Conservation (phyloP, 2,329 filamentous ascomycete genomes). For the Trichoderma semiorbis region DNA sequence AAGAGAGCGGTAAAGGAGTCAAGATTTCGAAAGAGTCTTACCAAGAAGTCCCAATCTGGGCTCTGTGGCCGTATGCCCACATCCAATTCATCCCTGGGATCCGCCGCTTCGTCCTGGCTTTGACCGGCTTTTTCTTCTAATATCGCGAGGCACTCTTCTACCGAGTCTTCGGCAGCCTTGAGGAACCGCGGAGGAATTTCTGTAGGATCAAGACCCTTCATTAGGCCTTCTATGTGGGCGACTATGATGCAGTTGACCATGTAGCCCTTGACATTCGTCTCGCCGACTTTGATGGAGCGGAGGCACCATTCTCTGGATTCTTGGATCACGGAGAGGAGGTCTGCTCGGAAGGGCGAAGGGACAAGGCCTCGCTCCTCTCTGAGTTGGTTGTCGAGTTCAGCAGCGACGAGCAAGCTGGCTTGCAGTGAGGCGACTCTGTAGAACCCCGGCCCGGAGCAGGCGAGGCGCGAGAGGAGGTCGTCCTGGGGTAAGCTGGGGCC, state of each 20-base stretch:
- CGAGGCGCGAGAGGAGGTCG: conserved; percentile 37
- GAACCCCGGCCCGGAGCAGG: conserved; percentile 39
- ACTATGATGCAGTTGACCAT: conserved; percentile 34
- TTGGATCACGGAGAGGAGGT: conserved; percentile 41
- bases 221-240: conserved; percentile 42
- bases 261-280: conserved; percentile 54
- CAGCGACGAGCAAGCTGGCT: conserved; percentile 35
- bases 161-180: conserved; percentile 36
- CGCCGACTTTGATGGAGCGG: conserved; percentile 42
- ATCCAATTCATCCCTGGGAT: neutral
- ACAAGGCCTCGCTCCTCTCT: conserved; percentile 40
- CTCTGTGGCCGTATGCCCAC: conserved; percentile 8
- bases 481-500: conserved; percentile 10
- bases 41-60: conserved; percentile 28
- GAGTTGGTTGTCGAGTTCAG: conserved; percentile 41
- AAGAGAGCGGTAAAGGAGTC: too few species aligned
- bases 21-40: conserved; percentile 10
- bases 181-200: conserved; percentile 35
- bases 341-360: conserved; percentile 33
- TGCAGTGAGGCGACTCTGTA: conserved; percentile 37
- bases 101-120: neutral
- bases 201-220: conserved; percentile 33
- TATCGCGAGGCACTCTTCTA: conserved; percentile 32
- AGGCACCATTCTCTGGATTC: conserved; percentile 41
- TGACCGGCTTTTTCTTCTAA: conserved; percentile 32